These are phyloP conservation scores for Ambrosiella beaveri DNA, from an alignment of 2,329 filamentous ascomycete species.

Conservation along the genomic window DNA sequence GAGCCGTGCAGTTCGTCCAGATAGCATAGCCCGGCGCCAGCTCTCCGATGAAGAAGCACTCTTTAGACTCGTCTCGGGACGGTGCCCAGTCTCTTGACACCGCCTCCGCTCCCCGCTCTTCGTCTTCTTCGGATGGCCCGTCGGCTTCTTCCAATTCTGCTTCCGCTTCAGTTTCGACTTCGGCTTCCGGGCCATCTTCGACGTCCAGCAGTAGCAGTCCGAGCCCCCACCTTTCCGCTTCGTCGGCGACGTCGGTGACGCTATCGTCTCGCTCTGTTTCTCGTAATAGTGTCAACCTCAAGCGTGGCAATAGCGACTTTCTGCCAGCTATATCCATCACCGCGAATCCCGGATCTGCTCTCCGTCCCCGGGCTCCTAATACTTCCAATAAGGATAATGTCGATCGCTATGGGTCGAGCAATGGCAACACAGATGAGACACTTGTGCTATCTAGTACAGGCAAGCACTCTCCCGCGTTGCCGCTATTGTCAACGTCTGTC, in stretches of 20 bases:
- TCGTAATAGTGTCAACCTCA: background rate
- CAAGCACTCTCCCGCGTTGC: slow-evolving; percentile 14
- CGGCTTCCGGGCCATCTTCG: background rate
- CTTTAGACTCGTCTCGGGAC: slow-evolving; percentile 4
- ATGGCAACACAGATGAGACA: slow-evolving; percentile 2
- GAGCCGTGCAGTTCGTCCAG: background rate
- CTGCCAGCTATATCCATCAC: background rate
- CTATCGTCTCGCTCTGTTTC: background rate
- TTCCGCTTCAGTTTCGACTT: background rate
- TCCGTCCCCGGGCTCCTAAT: background rate
- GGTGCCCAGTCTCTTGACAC: background rate
- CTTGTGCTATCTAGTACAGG: slow-evolving; percentile 8
- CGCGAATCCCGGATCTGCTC: background rate
- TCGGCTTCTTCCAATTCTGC: background rate
- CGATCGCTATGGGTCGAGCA: background rate
- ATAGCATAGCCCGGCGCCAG: background rate
- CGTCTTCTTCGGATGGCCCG: background rate
- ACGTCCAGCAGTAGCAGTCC: background rate
- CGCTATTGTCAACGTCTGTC: slow-evolving; percentile 3
- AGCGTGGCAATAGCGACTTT: slow-evolving; percentile 1
- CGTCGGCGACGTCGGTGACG: background rate
- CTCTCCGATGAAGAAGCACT: slow-evolving; percentile 4
- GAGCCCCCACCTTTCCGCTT: background rate
- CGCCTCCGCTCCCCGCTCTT: background rate
- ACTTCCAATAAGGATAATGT: slow-evolving; percentile 1